Conservation (phyloP, 2,329 filamentous ascomycete genomes). For the Botryosphaeria dothidea region DNA sequence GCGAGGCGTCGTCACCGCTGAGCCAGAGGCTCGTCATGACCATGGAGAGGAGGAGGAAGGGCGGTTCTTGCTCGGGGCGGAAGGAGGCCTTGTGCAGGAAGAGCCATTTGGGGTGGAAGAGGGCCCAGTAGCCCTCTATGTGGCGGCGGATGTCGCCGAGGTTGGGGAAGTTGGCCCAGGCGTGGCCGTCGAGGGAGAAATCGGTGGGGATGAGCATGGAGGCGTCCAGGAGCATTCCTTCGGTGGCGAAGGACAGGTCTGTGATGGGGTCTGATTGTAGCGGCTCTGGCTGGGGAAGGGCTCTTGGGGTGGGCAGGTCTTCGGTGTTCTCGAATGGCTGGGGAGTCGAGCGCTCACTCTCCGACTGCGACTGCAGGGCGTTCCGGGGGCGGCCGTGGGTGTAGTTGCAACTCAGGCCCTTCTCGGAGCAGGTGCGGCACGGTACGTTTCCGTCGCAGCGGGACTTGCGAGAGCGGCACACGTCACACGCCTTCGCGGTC, state of each 20-base stretch:
- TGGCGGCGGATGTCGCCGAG: neutral
- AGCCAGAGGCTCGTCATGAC: conserved; percentile 12
- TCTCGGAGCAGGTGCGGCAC: conserved; percentile 4
- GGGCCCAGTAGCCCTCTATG: neutral
- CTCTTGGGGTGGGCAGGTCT: neutral
- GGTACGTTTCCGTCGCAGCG: neutral
- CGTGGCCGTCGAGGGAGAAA: neutral
- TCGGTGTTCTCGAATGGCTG: neutral
- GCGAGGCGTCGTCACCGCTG: neutral
- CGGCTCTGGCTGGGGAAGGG: neutral
- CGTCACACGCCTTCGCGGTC: neutral
- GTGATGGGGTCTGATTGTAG: neutral
- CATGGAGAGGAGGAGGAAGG: conserved; percentile 12
- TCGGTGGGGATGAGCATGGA: neutral
- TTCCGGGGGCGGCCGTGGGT: neutral
- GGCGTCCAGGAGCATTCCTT: neutral
- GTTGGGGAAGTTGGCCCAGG: conserved; percentile 12
- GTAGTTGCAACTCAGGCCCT: neutral
- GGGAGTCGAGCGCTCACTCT: neutral
- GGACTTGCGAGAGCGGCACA: conserved; percentile 7
- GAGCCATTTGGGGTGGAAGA: conserved; percentile 12
- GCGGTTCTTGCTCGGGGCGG: neutral
- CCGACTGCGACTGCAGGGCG: neutral
- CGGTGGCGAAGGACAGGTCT: neutral
- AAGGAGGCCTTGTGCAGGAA: conserved; percentile 14